phyloP scores from a whole-genome alignment of 192 early-diverging fungal genomes.

The Umbelopsis isabellina region DNA sequence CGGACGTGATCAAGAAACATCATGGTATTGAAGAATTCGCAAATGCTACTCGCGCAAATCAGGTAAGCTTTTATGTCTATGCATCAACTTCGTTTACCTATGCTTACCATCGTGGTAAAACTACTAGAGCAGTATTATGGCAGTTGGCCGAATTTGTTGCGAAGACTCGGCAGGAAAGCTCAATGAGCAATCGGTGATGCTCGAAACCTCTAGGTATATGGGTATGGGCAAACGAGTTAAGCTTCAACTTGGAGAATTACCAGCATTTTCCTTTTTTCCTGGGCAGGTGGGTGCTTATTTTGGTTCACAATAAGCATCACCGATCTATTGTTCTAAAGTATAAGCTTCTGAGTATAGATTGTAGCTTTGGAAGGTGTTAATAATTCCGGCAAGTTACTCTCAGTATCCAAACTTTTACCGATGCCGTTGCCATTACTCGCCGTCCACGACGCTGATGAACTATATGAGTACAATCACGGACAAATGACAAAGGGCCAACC shows the following conservation, averaged over 20 bases:
- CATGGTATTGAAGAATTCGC: slow-evolving; percentile 35
- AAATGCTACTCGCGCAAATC: slow-evolving; percentile 34
- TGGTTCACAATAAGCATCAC: neutral
- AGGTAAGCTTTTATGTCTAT: slow-evolving; percentile 17
- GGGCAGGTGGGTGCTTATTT: slow-evolving; percentile 59
- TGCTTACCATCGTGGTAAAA: slow-evolving; percentile 30
- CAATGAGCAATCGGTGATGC: slow-evolving; percentile 70
- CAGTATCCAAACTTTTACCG: slow-evolving; percentile 53
- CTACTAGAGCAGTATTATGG: slow-evolving; percentile 61
- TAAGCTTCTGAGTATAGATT: slow-evolving; percentile 34
- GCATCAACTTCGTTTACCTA: slow-evolving; percentile 30
- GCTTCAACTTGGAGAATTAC: slow-evolving; percentile 61
- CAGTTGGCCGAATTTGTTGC: slow-evolving; percentile 81
- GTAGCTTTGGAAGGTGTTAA: slow-evolving; percentile 74
- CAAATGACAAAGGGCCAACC: slow-evolving; percentile 32
- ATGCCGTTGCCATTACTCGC: slow-evolving; percentile 62
- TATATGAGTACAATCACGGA: slow-evolving; percentile 46
- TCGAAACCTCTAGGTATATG: slow-evolving; percentile 81
- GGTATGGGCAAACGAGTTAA: slow-evolving; percentile 72
- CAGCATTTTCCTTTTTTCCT: slow-evolving; percentile 81
- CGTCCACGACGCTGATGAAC: slow-evolving; percentile 39
- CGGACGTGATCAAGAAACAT: slow-evolving; percentile 42
- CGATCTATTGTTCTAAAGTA: neutral
- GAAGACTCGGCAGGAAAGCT: slow-evolving; percentile 66
- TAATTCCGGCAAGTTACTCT: slow-evolving; percentile 56